These are phyloP conservation scores for Scenedesmus sp. DNA, from an alignment of 163 green algal species.

Conservation along the genomic window DNA sequence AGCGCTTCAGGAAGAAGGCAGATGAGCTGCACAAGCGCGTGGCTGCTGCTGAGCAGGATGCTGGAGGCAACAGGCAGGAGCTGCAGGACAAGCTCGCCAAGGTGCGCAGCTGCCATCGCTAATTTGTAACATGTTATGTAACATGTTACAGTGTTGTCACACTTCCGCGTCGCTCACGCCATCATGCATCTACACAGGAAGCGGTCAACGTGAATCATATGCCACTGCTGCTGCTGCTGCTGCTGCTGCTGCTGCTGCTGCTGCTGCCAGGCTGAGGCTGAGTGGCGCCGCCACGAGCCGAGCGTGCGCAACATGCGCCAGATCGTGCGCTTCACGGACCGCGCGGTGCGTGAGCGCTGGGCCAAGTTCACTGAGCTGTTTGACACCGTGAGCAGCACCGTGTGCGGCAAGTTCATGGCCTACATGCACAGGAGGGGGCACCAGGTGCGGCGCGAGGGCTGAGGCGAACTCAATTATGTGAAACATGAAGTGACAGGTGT, in stretches of 20 bases:
- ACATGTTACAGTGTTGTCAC: too few relatives aligned
- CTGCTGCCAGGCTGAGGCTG: constrained; percentile 23
- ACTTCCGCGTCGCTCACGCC: too few relatives aligned
- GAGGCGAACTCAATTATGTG: not conserved
- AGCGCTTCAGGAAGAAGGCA: constrained; percentile 27
- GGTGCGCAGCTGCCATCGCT: not conserved
- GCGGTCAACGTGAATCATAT: not conserved
- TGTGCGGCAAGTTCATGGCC: constrained; percentile 39
- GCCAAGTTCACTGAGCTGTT: constrained; percentile 33
- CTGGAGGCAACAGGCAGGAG: constrained; percentile 49
- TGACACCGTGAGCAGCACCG: constrained; percentile 41
- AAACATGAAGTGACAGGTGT: not conserved
- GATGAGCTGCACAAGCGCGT: constrained; percentile 24
- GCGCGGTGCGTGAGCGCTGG: not conserved
- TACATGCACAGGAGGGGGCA: constrained; percentile 51
- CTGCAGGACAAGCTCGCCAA: constrained; percentile 37
- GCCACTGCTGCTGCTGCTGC: not conserved
- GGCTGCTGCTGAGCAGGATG: constrained; percentile 14
- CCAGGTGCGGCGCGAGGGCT: constrained; percentile 4
- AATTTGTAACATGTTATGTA: not conserved
- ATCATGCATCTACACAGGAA: too few relatives aligned
- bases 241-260: not conserved
- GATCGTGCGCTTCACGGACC: not conserved
- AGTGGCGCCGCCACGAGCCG: constrained; percentile 1
- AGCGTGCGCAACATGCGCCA: not conserved